Evolutionary conservation across 2,329 filamentous ascomycete genomes (phyloP), one percentile per base, ranked within the genome.

Genomic region (Sporothrix inflata): DNA sequence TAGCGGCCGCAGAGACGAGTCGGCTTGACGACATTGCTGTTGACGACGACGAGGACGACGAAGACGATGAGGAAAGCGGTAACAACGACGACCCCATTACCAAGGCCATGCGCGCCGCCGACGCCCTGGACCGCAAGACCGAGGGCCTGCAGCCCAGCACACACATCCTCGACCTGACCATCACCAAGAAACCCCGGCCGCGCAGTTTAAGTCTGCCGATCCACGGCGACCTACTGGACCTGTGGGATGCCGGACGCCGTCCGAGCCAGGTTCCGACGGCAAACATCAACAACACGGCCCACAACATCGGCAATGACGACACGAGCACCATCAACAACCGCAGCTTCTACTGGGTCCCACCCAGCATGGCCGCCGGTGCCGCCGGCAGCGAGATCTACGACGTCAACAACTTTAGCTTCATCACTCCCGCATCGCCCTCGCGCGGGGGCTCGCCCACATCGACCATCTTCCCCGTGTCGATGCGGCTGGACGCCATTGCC

Each of bases 201-300:
- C 83, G 85, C 72, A 87, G 86, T 74, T 81, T 83, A 61, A 88
- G 84, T 73, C 76, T 88, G 51, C 86, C 86, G 0, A 74, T 83
- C n/a, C 84, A 84, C 72, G 82, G 81, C 7, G 49, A 51, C 19
- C 19, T 72, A 9, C 47, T 61, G 3, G 71, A 70, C 12, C 57
- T 70, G 40, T 47, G 72, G 45, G 68, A 65, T 12, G 69, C 55
- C 19, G 53, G 67, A n/a, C 49, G 63, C 40, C 71, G 66, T 14
- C 45, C 61, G 1, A 74, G 71, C 60, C 65, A 63, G 4, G 19
- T 12, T 1, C 81, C 82, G 47, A 84, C 70, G 1, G 11, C 24
- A 7, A 38, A 30, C 24, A 40, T 47, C 27, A 65, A 12, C 21
- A 65, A 45, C 60, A 45, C 11, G 40, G 3, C 53, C 55, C 40